phyloP scores from a whole-genome alignment of 352 stramenopile genomes.

The Pythium scleroteichum region DNA sequence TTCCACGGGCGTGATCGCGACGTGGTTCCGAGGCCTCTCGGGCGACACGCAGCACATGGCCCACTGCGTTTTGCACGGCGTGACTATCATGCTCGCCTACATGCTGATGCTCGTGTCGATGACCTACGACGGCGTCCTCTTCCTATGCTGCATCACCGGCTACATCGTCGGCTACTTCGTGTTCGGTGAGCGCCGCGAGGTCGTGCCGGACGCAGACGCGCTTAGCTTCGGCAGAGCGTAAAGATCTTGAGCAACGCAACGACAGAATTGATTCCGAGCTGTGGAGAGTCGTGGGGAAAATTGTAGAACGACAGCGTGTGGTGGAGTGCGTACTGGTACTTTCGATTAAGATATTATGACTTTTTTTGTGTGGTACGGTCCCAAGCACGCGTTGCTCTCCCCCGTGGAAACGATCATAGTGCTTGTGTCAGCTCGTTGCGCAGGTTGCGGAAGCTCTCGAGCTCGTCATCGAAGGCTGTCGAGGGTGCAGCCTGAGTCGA shows the following conservation, averaged over 20 bases:
- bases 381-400: not conserved
- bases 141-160: slow-evolving; percentile 52
- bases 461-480: slow-evolving; percentile 67
- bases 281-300: not conserved
- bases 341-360: slow-evolving; percentile 10
- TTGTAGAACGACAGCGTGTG: not conserved
- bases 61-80: slow-evolving; percentile 55
- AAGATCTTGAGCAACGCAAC: not conserved
- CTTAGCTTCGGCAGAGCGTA: slow-evolving; percentile 25
- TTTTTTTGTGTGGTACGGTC: not conserved
- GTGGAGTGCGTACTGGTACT: slow-evolving; percentile 10
- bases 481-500: not conserved
- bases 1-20: slow-evolving; percentile 30
- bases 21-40: slow-evolving; percentile 59
- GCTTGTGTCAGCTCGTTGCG: slow-evolving; percentile 63
- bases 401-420: slow-evolving; percentile 19
- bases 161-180: slow-evolving; percentile 71
- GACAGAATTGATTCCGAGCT: not conserved
- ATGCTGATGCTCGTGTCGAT: slow-evolving; percentile 84
- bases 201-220: slow-evolving; percentile 30
- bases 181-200: slow-evolving; percentile 62
- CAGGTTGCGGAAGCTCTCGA: slow-evolving; percentile 66
- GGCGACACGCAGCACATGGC: slow-evolving; percentile 50
- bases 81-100: slow-evolving; percentile 69
- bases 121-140: slow-evolving; percentile 72